Conservation (phyloP, 345 rosid species). For the Ailanthus altissimus region DNA sequence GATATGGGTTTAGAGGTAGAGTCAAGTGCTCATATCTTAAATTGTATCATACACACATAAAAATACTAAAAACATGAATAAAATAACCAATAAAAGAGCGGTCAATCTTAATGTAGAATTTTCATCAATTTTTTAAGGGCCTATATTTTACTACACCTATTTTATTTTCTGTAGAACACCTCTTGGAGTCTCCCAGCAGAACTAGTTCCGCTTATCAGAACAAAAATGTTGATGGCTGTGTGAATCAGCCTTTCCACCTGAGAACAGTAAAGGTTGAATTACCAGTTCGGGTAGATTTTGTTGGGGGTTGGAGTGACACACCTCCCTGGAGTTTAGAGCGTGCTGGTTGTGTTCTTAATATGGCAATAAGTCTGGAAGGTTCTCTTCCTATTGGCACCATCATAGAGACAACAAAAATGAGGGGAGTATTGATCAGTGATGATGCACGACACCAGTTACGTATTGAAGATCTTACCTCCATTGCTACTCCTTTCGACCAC, state of each 20-base stretch:
- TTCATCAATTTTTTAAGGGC: constrained; percentile 2
- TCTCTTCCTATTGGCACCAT: constrained; percentile 87
- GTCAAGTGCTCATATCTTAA: not conserved
- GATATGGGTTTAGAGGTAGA: constrained; percentile 89
- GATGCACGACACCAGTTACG: constrained; percentile 63
- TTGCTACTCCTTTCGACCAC: constrained; percentile 61
- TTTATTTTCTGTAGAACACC: constrained; percentile 51
- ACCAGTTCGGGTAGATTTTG: constrained; percentile 95
- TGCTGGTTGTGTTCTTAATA: constrained; percentile 87
- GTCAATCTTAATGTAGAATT: constrained; percentile 3
- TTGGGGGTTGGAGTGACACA: constrained; percentile 99
- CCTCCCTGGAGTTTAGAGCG: constrained; percentile 99
- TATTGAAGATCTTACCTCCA: constrained; percentile 52
- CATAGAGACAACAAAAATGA: constrained; percentile 59
- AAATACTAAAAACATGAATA: constrained; percentile 3
- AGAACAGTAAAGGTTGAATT: constrained; percentile 69
- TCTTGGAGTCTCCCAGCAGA: constrained; percentile 45
- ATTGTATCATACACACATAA: not conserved
- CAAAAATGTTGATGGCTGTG: constrained; percentile 30
- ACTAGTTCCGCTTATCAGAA: constrained; percentile 32
- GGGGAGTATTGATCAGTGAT: constrained; percentile 67
- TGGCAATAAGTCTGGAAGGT: constrained; percentile 83
- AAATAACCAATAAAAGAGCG: constrained; percentile 5
- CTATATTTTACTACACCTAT: constrained; percentile 6
- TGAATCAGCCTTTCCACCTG: constrained; percentile 36